Base-by-base conservation (phyloP, 1,284 basidiomycete species). In the Meira nashicola region DNA sequence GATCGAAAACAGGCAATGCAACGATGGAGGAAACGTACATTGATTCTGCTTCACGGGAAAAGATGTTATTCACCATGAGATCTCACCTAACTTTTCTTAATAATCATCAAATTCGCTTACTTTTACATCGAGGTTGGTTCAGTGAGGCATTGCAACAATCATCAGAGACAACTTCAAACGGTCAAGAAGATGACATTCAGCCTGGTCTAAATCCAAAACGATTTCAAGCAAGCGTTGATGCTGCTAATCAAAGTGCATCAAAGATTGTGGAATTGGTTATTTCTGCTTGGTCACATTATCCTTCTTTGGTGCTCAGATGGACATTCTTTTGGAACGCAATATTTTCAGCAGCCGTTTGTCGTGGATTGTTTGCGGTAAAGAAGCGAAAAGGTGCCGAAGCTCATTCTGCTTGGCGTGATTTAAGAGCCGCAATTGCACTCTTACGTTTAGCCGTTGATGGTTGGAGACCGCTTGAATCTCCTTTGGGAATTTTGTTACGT, bases 121-220 rank as follows among this genome's bases (percentile, higher is more conserved):
- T 54, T n/a, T 47, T 63, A 33, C 58, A 63, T 44, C 61, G 61
- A 17, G 43, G 54, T 10, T 63, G 61, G 61, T 63, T 63, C 43
- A 53, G 50, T 39, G 11, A 41, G 37, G 50, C 50, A 12, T 53
- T 53, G 39, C 50, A 53, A 41, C 37, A 37, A 28, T 17, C 23
- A 6, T 15, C 17, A 15, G 48, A 28, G n/a, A 50, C 17, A 17
- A 12, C 4, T 7, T 17, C 23, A 53, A 19, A 19, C 23, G 50
- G 38, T 2, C n/a, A 48, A 23, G 50, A 41, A 15, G 19, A 12
- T 14, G 23, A 8, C 12, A 33, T 23, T 8, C 6, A 28, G 11
- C 28, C 28, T 8, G 28, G 28, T 33, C 28, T 33, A 8, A 33
- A 33, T 33, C 28, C 28, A 3, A 33, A 33, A 33, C 28, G 28